Percentiles rank a stretch among this genome's conserved stretches.
Conservation (phyloP, 768 basidiomycete genomes). For the Rhodotorula graminis region DNA sequence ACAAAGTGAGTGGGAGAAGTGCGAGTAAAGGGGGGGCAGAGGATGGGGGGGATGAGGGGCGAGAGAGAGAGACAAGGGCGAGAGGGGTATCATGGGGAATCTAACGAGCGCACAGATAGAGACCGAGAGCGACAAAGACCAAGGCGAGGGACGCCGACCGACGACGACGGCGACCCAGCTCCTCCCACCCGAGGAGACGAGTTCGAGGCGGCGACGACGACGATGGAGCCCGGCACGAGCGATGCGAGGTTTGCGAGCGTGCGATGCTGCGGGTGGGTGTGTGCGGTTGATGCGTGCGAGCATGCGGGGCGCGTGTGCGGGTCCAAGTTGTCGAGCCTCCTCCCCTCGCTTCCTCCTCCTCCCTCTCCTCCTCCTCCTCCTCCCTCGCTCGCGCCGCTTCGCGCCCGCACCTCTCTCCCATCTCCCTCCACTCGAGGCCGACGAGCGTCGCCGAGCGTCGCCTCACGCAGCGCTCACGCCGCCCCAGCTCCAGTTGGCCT, state of each 20-base stretch:
- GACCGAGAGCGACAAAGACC: too few species aligned
- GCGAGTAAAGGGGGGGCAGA: too few species aligned
- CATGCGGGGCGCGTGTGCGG: neutral
- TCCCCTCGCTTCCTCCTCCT: neutral
- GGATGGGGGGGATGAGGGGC: too few species aligned
- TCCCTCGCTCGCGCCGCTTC: too few species aligned
- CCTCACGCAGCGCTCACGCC: slow-evolving; percentile 3
- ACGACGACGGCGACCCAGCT: neutral
- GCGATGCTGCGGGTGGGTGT: neutral
- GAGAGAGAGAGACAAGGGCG: too few species aligned
- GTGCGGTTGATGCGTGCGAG: neutral
- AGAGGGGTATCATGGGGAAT: too few species aligned
- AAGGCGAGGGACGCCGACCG: neutral
- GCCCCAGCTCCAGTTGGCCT: slow-evolving; percentile 20
- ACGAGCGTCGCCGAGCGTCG: neutral
- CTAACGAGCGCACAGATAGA: too few species aligned
- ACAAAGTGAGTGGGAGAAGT: too few species aligned
- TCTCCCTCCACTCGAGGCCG: too few species aligned
- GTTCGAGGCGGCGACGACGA: neutral
- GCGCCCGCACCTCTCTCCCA: too few species aligned
- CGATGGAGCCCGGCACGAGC: neutral
- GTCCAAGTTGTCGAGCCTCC: neutral
- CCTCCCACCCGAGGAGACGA: neutral
- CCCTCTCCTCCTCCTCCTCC: too few species aligned
- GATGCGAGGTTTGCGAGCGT: neutral